A percentile compares a stretch with the other conserved stretches of the same genome.
Evolutionary conservation across 768 basidiomycete genomes (phyloP).

Genomic region (Boletus barrowsii): DNA sequence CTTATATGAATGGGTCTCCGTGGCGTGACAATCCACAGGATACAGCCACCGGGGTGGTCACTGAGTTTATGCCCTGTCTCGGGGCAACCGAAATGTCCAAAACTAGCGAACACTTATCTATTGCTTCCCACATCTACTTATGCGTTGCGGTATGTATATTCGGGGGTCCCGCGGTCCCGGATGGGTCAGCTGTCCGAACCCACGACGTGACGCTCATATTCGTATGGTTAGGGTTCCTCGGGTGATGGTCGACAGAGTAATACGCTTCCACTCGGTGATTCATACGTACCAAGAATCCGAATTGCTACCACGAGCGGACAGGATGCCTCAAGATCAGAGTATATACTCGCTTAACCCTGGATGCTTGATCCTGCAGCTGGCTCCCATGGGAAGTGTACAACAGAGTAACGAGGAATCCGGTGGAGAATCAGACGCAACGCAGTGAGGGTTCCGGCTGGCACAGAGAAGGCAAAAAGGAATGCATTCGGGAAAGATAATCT

Average conservation of each 20-base stretch:
- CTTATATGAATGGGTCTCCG: no score
- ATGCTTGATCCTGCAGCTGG: background rate
- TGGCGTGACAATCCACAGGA: background rate
- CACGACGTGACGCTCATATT: background rate
- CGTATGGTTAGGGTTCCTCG: no score
- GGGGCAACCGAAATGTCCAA: no score
- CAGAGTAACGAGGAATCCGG: no score
- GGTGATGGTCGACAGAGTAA: no score
- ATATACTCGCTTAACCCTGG: background rate
- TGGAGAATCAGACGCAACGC: background rate
- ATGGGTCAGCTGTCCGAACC: no score
- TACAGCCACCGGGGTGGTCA: background rate
- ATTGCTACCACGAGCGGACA: background rate
- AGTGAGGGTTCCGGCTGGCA: background rate
- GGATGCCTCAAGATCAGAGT: background rate
- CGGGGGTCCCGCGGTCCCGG: no score
- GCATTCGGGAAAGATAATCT: conserved; percentile 34
- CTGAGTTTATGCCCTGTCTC: no score
- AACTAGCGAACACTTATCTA: no score
- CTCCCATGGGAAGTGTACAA: background rate
- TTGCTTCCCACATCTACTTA: no score
- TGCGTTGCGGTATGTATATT: no score
- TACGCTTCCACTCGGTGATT: background rate
- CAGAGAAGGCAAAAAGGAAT: background rate
- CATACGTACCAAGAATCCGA: background rate